Percentiles rank a stretch among this genome's conserved stretches.
Evolutionary conservation across 306 rosid species (phyloP).

Genomic region (Vigna mungo): DNA sequence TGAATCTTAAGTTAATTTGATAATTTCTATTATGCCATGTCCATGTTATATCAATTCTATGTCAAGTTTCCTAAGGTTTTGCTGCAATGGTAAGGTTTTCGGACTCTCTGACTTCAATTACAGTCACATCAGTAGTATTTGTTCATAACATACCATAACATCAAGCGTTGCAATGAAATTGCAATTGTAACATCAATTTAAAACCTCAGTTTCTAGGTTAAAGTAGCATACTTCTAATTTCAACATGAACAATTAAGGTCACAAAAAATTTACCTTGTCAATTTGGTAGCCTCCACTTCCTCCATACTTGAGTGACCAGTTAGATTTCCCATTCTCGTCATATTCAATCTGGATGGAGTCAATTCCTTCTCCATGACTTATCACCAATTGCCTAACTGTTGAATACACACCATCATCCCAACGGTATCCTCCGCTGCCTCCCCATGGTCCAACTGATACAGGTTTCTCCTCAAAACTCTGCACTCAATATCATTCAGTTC

Average conservation of each 20-base stretch:
- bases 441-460: conserved; percentile 77
- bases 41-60: background rate
- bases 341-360: conserved; percentile 81
- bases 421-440: conserved; percentile 64
- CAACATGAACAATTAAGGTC: background rate
- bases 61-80: background rate
- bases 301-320: conserved; percentile 82
- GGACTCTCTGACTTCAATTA: no score
- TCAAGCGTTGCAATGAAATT: no score
- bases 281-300: conserved; percentile 76
- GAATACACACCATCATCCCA: conserved; percentile 80
- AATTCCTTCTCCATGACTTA: conserved; percentile 69
- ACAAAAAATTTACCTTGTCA: conserved; percentile 52
- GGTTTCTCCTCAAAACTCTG: conserved; percentile 58
- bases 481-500: conserved; percentile 39
- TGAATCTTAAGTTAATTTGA: background rate
- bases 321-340: conserved; percentile 63
- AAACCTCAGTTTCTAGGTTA: background rate
- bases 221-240: conserved; percentile 1
- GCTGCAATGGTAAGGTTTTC: no score
- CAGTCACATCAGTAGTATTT: background rate
- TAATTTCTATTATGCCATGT: background rate
- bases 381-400: conserved; percentile 73
- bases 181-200: background rate
- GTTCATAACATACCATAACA: background rate